Evolutionary conservation across 441 rosid genomes (phyloP).

Genomic region (Syzygium syzygioides): DNA sequence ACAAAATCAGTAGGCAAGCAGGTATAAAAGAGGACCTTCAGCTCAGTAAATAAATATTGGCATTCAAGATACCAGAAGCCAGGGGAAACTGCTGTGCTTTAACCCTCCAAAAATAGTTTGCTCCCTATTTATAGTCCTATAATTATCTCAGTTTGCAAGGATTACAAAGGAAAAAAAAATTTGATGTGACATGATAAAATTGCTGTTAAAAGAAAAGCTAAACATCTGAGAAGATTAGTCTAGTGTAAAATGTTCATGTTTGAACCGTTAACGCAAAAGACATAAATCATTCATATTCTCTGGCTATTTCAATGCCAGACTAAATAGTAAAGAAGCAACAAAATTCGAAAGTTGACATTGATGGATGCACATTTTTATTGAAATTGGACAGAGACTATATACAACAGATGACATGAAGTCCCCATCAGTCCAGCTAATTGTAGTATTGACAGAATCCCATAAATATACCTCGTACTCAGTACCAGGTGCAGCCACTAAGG

Average conservation of each 20-base stretch:
- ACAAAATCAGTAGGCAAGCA: neutral
- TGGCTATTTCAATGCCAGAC: neutral
- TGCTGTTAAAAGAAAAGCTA: neutral
- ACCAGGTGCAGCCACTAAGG: neutral
- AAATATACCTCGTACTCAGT: neutral
- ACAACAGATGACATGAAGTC: neutral
- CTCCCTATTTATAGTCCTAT: neutral
- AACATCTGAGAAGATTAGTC: neutral
- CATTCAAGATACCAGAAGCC: neutral
- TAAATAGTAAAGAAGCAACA: neutral
- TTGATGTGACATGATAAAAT: neutral
- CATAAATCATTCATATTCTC: neutral
- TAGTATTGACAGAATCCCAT: neutral
- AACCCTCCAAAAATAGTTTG: neutral
- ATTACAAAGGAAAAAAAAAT: neutral
- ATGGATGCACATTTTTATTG: neutral
- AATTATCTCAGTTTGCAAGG: neutral
- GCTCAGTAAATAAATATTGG: neutral
- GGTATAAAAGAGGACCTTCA: neutral
- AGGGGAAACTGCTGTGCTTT: neutral
- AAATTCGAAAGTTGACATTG: neutral
- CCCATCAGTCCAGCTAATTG: neutral
- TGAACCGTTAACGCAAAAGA: neutral
- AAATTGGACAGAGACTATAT: neutral
- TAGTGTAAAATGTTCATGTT: neutral